Evolutionary conservation across 148 eudicot genomes (phyloP).

Genomic region (Fagopyrum homotropicum): DNA sequence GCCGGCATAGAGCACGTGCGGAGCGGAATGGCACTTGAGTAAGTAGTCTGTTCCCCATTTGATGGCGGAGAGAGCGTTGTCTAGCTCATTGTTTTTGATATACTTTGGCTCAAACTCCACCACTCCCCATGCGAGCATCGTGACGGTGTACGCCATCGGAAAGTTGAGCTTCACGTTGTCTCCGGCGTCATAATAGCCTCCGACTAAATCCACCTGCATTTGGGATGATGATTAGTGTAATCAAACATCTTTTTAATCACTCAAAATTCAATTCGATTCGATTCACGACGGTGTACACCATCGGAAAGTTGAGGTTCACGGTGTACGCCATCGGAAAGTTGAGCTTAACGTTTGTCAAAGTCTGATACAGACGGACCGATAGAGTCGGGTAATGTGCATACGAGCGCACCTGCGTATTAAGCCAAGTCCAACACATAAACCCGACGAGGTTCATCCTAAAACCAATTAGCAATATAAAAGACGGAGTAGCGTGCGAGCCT

Average conservation of each 20-base stretch:
- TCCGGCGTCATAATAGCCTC: slow-evolving; percentile 49
- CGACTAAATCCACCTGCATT: slow-evolving; percentile 37
- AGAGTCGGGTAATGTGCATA: no score
- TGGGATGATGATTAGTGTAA: neutral
- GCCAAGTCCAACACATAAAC: no score
- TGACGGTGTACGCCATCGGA: slow-evolving; percentile 39
- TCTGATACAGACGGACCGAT: no score
- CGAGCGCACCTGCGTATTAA: no score
- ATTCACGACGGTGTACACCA: slow-evolving; percentile 27
- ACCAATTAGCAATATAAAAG: no score
- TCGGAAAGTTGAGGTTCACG: slow-evolving; percentile 42
- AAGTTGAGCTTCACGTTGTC: slow-evolving; percentile 49
- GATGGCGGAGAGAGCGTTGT: slow-evolving; percentile 35
- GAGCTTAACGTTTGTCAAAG: slow-evolving; percentile 48
- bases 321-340: slow-evolving; percentile 48
- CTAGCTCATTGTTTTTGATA: slow-evolving; percentile 20
- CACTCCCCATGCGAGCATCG: slow-evolving; percentile 51
- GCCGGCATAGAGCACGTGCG: neutral
- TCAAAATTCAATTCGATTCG: no score
- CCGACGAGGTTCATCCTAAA: no score
- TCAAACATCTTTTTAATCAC: neutral
- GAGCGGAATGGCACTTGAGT: slow-evolving; percentile 36
- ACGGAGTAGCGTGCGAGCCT: no score
- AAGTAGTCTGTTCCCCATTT: slow-evolving; percentile 64
- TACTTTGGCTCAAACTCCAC: slow-evolving; percentile 30